Evolutionary conservation across 2,329 filamentous ascomycete genomes (phyloP).

Genomic region (Apiospora phragmitis): DNA sequence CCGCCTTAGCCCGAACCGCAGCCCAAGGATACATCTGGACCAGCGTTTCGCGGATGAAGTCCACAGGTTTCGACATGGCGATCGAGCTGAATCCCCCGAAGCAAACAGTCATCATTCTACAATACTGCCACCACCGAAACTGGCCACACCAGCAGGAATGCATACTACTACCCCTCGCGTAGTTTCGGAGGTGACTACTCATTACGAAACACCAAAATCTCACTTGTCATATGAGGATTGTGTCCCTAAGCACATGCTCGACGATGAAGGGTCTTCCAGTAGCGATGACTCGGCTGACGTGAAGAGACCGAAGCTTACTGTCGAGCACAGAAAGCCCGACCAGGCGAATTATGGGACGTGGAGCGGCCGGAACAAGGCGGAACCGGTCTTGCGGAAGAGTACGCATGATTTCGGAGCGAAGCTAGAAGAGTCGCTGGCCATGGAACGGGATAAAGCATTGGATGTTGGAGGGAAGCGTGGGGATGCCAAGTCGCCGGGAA

Average conservation of each 20-base stretch:
- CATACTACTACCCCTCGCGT: background rate
- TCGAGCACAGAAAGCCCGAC: background rate
- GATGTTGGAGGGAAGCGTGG: slow-evolving; percentile 6
- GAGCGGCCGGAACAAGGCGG: slow-evolving; percentile 19
- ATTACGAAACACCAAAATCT: slow-evolving; percentile 18
- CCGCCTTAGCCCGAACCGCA: background rate
- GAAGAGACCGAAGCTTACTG: slow-evolving; percentile 12
- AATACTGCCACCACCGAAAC: background rate
- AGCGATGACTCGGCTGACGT: slow-evolving; percentile 10
- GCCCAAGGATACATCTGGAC: slow-evolving; percentile 21
- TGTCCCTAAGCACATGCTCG: slow-evolving; percentile 27
- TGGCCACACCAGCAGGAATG: background rate
- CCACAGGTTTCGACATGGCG: slow-evolving; percentile 24
- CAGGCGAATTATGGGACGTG: slow-evolving; percentile 22
- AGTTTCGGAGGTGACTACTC: slow-evolving; percentile 16
- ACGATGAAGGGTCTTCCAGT: slow-evolving; percentile 15
- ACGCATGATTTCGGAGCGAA: slow-evolving; percentile 21
- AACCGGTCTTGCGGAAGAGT: slow-evolving; percentile 19
- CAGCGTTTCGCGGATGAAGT: slow-evolving; percentile 27
- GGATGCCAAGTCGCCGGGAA: background rate
- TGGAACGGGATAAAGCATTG: slow-evolving; percentile 9
- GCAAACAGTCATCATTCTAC: background rate
- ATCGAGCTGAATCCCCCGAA: slow-evolving; percentile 9
- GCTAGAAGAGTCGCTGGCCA: slow-evolving; percentile 20
- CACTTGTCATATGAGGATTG: slow-evolving; percentile 28